A percentile compares a stretch with the other conserved stretches of the same genome.
Conservation (phyloP, 129 eudicot genomes). For the Arctium minus region DNA sequence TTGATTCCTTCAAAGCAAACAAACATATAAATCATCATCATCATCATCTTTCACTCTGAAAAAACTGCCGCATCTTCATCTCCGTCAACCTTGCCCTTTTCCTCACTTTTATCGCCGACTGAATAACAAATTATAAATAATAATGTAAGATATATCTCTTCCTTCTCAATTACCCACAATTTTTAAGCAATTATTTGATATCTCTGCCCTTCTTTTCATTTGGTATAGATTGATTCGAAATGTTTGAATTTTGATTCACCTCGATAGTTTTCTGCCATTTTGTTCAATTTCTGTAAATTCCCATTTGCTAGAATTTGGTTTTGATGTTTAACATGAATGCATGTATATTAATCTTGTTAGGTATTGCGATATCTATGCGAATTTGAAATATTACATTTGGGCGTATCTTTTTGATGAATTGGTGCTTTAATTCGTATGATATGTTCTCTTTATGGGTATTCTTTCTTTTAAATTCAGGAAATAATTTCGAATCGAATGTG, state of each 20-base stretch:
- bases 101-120: slow-evolving; percentile 49
- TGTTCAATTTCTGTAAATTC: background rate
- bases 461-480: background rate
- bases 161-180: background rate
- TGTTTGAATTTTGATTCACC: background rate
- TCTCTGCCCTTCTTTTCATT: background rate
- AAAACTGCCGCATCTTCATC: slow-evolving; percentile 31
- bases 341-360: background rate
- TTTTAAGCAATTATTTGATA: background rate
- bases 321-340: slow-evolving; percentile 1
- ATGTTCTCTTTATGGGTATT: background rate
- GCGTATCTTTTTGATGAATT: background rate
- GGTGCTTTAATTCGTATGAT: slow-evolving; percentile 6
- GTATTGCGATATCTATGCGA: background rate
- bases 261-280: background rate
- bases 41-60: background rate
- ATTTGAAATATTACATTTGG: background rate
- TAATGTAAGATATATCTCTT: slow-evolving; percentile 32
- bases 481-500: background rate
- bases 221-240: slow-evolving; percentile 17
- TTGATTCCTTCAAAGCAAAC: slow-evolving; percentile 32
- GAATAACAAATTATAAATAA: slow-evolving; percentile 16
- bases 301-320: background rate
- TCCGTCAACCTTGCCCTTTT: slow-evolving; percentile 29
- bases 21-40: background rate